Evolutionary conservation across 2,329 filamentous ascomycete genomes (phyloP), one percentile per base, ranked within the genome.

Genomic region (Fusarium praegraminearum): DNA sequence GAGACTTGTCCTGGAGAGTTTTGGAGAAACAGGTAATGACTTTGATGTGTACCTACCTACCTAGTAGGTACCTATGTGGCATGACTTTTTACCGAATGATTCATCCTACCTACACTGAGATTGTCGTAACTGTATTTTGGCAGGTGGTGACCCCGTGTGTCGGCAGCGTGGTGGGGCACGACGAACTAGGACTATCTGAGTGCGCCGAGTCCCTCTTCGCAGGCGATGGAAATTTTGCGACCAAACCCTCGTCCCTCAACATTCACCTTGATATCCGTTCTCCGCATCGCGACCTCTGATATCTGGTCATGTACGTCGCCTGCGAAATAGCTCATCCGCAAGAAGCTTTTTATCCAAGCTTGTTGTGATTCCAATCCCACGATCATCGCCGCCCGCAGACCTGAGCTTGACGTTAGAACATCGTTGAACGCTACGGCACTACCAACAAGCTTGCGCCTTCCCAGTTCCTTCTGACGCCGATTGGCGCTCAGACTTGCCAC

Each of bases 91-190:
- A 35, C 57, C 53, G 59, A 54, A 62, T 57, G 65, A 69, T 59
- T 65, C 56, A 69, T 69, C 13, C 8, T 32, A 26, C 9, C 9
- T 28, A 28, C 28, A 10, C 28, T 28, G 24, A 45, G 41, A n/a
- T 15, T 46, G 43, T 28, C 13, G 26, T 32, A 22, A 40, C 38
- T 33, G 28, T 32, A n/a, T n/a, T n/a, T 32, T 13, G 16, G 11
- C n/a, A 18, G 12, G 44, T 30, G 58, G 18, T 68, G 59, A 46
- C 65, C 67, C 57, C 50, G 67, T 62, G 55, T 57, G 67, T 66
- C 58, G 65, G 65, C 65, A 73, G 63, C 30, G 57, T 73, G 73
- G 73, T 75, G 74, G 74, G 74, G 73, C 61, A 76, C 73, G 73
- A 75, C 53, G 45, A 22, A 53, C 41, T 45, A 62, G 35, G 22